Conservation (phyloP, 495 filamentous ascomycete species). For the Aspergillus steynii region DNA sequence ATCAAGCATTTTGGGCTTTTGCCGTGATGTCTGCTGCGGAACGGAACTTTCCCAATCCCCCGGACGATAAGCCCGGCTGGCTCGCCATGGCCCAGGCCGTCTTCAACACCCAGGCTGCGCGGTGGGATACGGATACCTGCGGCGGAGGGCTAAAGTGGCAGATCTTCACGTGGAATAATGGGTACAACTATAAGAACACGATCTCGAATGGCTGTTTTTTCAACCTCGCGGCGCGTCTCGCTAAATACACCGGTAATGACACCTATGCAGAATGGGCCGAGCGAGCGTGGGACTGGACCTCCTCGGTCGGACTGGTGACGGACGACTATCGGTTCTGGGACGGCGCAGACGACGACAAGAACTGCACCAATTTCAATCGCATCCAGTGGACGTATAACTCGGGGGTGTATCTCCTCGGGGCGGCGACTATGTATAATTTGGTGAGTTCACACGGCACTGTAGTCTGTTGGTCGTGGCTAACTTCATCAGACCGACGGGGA, state of each 20-base stretch:
- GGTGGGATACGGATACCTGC: slow-evolving; percentile 72
- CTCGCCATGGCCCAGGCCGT: slow-evolving; percentile 78
- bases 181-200: slow-evolving; percentile 80
- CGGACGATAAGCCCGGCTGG: slow-evolving; percentile 63
- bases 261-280: slow-evolving; percentile 79
- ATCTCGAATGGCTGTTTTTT: slow-evolving; percentile 82
- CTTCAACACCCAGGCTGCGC: slow-evolving; percentile 69
- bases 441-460: slow-evolving; percentile 19
- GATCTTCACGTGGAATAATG: slow-evolving; percentile 76
- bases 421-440: slow-evolving; percentile 42
- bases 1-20: slow-evolving; percentile 86
- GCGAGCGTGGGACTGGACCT: slow-evolving; percentile 73
- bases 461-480: neutral
- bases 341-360: slow-evolving; percentile 55
- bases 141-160: slow-evolving; percentile 80
- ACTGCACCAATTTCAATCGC: slow-evolving; percentile 37
- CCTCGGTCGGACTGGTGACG: slow-evolving; percentile 61
- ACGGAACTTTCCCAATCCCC: slow-evolving; percentile 64
- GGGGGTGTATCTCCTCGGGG: slow-evolving; percentile 39
- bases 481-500: slow-evolving; percentile 29
- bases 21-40: slow-evolving; percentile 81
- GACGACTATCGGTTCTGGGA: slow-evolving; percentile 63
- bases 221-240: slow-evolving; percentile 74
- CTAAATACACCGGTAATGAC: slow-evolving; percentile 71
- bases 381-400: slow-evolving; percentile 45